A percentile compares a stretch with the other conserved stretches of the same genome.
These are phyloP conservation scores for Teratosphaeria destructans DNA, from an alignment of 2,329 filamentous ascomycete species.

Conservation along the genomic window DNA sequence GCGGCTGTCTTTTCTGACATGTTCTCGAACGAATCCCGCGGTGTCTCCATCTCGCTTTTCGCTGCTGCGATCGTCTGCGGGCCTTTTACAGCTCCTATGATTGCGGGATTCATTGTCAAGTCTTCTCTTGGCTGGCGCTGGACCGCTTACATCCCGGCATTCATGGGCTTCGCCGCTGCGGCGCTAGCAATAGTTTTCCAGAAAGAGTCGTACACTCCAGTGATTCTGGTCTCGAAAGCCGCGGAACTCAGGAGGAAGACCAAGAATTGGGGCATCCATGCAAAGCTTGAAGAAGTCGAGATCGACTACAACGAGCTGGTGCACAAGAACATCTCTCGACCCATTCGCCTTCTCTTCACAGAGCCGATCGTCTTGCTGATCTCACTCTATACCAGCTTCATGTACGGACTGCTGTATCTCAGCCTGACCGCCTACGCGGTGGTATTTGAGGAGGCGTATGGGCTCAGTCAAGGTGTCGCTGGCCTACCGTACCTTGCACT, in stretches of 20 bases:
- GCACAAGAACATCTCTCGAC: background rate
- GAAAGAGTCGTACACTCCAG: slow-evolving; percentile 55
- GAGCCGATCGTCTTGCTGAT: slow-evolving; percentile 59
- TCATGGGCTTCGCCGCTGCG: slow-evolving; percentile 40
- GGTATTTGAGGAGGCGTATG: slow-evolving; percentile 63
- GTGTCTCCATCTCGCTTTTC: background rate
- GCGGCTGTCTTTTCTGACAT: slow-evolving; percentile 36
- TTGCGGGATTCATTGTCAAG: background rate
- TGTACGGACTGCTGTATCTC: slow-evolving; percentile 30
- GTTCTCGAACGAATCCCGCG: background rate
- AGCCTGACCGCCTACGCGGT: slow-evolving; percentile 79
- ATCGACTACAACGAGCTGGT: background rate
- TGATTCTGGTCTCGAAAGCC: slow-evolving; percentile 50
- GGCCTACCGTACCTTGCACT: slow-evolving; percentile 77
- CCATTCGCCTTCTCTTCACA: slow-evolving; percentile 36
- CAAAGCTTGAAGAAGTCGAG: background rate
- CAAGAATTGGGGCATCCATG: background rate
- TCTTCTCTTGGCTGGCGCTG: slow-evolving; percentile 34
- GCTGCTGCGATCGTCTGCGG: background rate
- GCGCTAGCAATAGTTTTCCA: slow-evolving; percentile 48
- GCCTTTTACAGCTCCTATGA: background rate
- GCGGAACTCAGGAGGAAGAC: slow-evolving; percentile 47
- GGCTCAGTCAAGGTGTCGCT: slow-evolving; percentile 56
- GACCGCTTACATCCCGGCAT: slow-evolving; percentile 48
- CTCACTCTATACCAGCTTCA: slow-evolving; percentile 49